phyloP scores from a whole-genome alignment of 169 alveolate genomes.

The Plasmodium adleri region DNA sequence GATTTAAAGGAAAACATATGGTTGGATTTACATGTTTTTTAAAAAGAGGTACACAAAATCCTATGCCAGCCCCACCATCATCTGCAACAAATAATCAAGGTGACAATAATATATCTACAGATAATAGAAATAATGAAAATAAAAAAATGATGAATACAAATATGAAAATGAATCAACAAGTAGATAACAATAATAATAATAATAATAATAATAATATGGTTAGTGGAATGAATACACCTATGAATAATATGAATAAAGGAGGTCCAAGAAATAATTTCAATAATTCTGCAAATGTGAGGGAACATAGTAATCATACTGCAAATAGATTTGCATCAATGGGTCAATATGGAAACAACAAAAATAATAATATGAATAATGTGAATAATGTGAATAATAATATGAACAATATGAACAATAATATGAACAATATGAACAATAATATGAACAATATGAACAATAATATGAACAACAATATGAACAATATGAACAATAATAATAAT shows the following conservation, averaged over 20 bases:
- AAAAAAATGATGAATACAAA: slow-evolving; percentile 22
- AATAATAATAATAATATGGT: slow-evolving; percentile 6
- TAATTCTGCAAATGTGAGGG: not conserved
- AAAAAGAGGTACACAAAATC: slow-evolving; percentile 57
- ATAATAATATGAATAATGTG: not conserved
- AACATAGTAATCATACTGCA: not conserved
- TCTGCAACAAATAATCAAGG: slow-evolving; percentile 7
- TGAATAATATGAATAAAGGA: not conserved
- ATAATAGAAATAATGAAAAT: slow-evolving; percentile 18
- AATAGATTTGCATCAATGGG: slow-evolving; percentile 14
- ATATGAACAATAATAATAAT: slow-evolving; percentile 1
- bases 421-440: not conserved
- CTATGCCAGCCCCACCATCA: slow-evolving; percentile 51
- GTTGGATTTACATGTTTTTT: slow-evolving; percentile 69
- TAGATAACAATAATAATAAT: not conserved
- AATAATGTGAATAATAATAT: not conserved
- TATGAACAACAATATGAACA: not conserved
- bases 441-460: not conserved
- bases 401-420: slow-evolving; percentile 1
- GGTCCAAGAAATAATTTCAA: not conserved
- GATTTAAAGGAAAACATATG: slow-evolving; percentile 72
- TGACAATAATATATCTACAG: slow-evolving; percentile 13
- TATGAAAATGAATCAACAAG: slow-evolving; percentile 22
- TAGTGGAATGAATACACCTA: slow-evolving; percentile 9
- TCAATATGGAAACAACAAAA: not conserved